Conservation (phyloP, 257 asterid species). For the Gentiana dahurica region DNA sequence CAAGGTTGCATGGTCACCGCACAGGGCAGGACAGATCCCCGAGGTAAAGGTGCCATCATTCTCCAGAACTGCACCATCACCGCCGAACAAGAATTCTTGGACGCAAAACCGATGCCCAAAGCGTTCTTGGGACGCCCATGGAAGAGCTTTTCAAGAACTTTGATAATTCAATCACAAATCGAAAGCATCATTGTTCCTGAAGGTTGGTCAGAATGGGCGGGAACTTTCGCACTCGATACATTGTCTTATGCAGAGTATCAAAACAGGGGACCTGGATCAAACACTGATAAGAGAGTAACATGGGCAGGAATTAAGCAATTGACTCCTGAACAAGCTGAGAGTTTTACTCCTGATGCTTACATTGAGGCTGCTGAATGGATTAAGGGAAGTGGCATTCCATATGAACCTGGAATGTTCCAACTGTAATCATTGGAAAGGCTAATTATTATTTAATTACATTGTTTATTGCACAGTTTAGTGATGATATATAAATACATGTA, state of each 20-base stretch:
- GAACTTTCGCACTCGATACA: slow-evolving; percentile 40
- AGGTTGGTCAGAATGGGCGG: slow-evolving; percentile 81
- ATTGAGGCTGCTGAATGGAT: slow-evolving; percentile 42
- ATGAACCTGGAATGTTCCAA: slow-evolving; percentile 30
- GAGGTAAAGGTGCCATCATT: slow-evolving; percentile 1
- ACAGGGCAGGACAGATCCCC: slow-evolving; percentile 2
- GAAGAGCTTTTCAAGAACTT: slow-evolving; percentile 7
- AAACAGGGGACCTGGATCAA: slow-evolving; percentile 62
- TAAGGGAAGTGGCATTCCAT: slow-evolving; percentile 38
- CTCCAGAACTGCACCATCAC: slow-evolving; percentile 5
- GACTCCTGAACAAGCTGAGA: slow-evolving; percentile 38
- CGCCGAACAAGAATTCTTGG: background rate
- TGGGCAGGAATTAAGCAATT: slow-evolving; percentile 63
- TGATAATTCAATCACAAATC: slow-evolving; percentile 42
- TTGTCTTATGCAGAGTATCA: slow-evolving; percentile 59
- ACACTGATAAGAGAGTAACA: slow-evolving; percentile 27
- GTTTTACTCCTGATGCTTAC: slow-evolving; percentile 35
- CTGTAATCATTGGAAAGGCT: background rate
- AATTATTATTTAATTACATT: too few species aligned
- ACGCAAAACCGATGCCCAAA: background rate
- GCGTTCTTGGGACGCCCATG: slow-evolving; percentile 14
- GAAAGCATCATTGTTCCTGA: slow-evolving; percentile 42
- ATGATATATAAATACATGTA: too few species aligned
- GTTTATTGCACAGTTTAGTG: too few species aligned
- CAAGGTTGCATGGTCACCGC: slow-evolving; percentile 13